Base-by-base conservation (phyloP, 495 filamentous ascomycete species). In the Penicillium parvum region DNA sequence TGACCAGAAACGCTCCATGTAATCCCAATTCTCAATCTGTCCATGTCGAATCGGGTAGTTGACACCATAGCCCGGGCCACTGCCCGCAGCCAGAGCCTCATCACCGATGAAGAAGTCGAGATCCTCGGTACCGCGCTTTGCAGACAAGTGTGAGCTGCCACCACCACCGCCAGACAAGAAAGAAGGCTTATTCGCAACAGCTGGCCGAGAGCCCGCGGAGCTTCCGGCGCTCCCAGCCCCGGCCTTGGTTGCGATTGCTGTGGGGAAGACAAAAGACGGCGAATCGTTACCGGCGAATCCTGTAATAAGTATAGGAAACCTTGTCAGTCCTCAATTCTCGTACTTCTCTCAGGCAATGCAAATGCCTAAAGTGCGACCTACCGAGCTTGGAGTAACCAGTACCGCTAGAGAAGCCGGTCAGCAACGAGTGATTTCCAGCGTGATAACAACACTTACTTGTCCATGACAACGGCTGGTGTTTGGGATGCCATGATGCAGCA, bases 381-480 rank as follows among this genome's bases (percentile, higher is more conserved):
- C 90, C 90, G 68, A 98, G 83, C 73, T 98, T 98, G 27, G 92
- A 96, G 66, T 91, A 98, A 46, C 92, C 92, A 71, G 92, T 98
- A 69, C 92, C 92, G 84, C 92, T 98, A 61, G 47, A 20, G 20
- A 39, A 53, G 26, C 38, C 32, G 43, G 45, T 56, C 43, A 56
- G 46, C 45, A 65, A 62, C 32, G 12, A 11, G 32, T 37, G 47
- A 55, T 42, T 43, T 52, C 28, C 20, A 11, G 35, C 0, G 16
- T 17, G 32, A 29, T 12, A 27, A 28, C 33, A 53, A 34, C 47
- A 78, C 92, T 56, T 83, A 98, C 92, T 98, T 98, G 92, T 98
- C 92, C 88, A 98, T 98, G 88, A 98, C 92, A 96, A 98, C 94
- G 85, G 92, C 92, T 50, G 92, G 92, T 61, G 92, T 97, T 83